Evolutionary conservation across 352 stramenopile genomes (phyloP).

Genomic region (Aphanomyces astaci): DNA sequence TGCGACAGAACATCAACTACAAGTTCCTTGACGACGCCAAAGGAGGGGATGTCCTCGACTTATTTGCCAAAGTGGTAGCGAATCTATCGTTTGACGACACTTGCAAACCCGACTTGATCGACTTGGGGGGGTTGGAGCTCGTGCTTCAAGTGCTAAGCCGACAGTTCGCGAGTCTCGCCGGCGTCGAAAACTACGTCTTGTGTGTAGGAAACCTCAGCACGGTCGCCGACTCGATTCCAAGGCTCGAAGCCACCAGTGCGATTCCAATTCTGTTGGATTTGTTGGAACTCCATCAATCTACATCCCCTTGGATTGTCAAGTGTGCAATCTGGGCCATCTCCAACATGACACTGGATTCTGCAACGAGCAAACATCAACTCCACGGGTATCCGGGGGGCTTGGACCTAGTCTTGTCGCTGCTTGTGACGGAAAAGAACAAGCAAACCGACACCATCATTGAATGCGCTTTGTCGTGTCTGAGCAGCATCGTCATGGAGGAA

Average conservation of each 20-base stretch:
- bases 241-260: slow-evolving; percentile 37
- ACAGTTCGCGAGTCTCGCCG: slow-evolving; percentile 23
- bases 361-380: slow-evolving; percentile 16
- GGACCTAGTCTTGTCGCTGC: slow-evolving; percentile 9
- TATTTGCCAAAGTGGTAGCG: slow-evolving; percentile 22
- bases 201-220: slow-evolving; percentile 29
- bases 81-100: slow-evolving; percentile 25
- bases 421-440: neutral
- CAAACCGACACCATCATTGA: slow-evolving; percentile 22
- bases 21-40: neutral
- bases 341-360: slow-evolving; percentile 15
- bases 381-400: slow-evolving; percentile 4
- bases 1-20: slow-evolving; percentile 5
- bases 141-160: slow-evolving; percentile 32
- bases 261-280: slow-evolving; percentile 49
- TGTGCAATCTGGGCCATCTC: slow-evolving; percentile 21
- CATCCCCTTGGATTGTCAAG: slow-evolving; percentile 15
- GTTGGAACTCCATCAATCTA: slow-evolving; percentile 36
- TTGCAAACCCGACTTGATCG: slow-evolving; percentile 23
- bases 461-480: slow-evolving; percentile 20
- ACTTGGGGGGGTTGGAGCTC: slow-evolving; percentile 29
- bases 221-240: slow-evolving; percentile 24
- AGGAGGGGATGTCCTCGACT: neutral
- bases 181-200: slow-evolving; percentile 27
- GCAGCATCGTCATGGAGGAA: slow-evolving; percentile 8